Evolutionary conservation across 805 yeast species (phyloP).

Genomic region (Pichia thaimueangensis): DNA sequence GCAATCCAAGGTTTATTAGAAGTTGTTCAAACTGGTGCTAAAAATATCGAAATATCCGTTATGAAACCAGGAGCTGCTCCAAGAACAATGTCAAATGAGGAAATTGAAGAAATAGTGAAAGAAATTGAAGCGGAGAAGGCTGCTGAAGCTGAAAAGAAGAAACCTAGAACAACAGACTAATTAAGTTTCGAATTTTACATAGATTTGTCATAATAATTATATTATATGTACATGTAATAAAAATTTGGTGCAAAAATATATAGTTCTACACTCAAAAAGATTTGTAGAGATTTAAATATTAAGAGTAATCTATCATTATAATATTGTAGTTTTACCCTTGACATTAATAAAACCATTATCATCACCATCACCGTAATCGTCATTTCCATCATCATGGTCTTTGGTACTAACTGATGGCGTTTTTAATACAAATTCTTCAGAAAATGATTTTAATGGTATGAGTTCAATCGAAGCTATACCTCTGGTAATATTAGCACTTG

Average conservation of each 20-base stretch:
- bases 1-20: slow-evolving; percentile 85
- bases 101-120: slow-evolving; percentile 67
- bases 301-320: slow-evolving; percentile 2
- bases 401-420: slow-evolving; percentile 18
- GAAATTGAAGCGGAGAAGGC: slow-evolving; percentile 85
- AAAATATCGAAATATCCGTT: slow-evolving; percentile 88
- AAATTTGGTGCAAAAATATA: too few relatives aligned
- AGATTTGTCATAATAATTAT: too few relatives aligned
- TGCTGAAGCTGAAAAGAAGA: slow-evolving; percentile 73
- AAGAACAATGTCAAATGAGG: slow-evolving; percentile 57
- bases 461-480: slow-evolving; percentile 25
- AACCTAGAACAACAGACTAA: slow-evolving; percentile 30
- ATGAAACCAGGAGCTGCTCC: slow-evolving; percentile 65
- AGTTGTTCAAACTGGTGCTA: slow-evolving; percentile 97
- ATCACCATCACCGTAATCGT: slow-evolving; percentile 11
- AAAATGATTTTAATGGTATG: slow-evolving; percentile 17
- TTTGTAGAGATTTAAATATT: too few relatives aligned
- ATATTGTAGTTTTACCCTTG: slow-evolving; percentile 24
- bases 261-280: too few relatives aligned
- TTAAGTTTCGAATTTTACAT: neutral
- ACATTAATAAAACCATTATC: slow-evolving; percentile 21
- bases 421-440: slow-evolving; percentile 21
- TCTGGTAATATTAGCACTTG: slow-evolving; percentile 21
- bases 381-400: slow-evolving; percentile 12
- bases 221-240: too few relatives aligned